These are phyloP conservation scores for Tephrocybe sp. DNA, from an alignment of 768 basidiomycete species.

Conservation along the genomic window DNA sequence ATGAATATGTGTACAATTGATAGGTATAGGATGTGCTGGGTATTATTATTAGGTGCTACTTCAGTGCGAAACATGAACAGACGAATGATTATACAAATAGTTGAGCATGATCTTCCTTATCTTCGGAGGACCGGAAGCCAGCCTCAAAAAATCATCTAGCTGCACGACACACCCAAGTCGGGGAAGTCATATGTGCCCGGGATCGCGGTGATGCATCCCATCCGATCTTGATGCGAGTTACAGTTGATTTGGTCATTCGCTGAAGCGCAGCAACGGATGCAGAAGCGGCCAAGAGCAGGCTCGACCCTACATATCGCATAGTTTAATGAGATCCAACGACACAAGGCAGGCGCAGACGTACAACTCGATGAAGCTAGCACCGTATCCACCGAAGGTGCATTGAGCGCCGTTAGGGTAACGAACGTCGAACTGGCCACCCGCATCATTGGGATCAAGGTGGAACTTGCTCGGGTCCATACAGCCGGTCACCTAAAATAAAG, in stretches of 20 bases:
- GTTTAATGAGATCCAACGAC: neutral
- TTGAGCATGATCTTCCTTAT: too few relatives aligned
- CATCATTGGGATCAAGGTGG: slow-evolving; percentile 26
- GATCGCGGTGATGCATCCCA: slow-evolving; percentile 40
- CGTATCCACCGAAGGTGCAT: slow-evolving; percentile 50
- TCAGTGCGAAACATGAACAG: too few relatives aligned
- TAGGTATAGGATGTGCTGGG: slow-evolving; percentile 12
- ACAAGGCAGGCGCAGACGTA: slow-evolving; percentile 16
- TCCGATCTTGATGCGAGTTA: slow-evolving; percentile 49
- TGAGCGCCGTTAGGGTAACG: slow-evolving; percentile 55
- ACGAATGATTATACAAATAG: too few relatives aligned
- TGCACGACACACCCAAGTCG: slow-evolving; percentile 14
- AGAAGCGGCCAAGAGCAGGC: slow-evolving; percentile 45
- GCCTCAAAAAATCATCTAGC: neutral
- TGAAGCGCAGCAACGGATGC: slow-evolving; percentile 44
- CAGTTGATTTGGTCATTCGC: slow-evolving; percentile 46
- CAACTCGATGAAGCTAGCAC: slow-evolving; percentile 53
- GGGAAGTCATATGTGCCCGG: slow-evolving; percentile 49
- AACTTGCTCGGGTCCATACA: slow-evolving; percentile 19
- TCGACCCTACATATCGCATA: slow-evolving; percentile 36
- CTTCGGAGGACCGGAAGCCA: neutral
- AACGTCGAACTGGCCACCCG: slow-evolving; percentile 50
- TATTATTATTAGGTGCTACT: too few relatives aligned
- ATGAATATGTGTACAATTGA: neutral
- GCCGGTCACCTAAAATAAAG: slow-evolving; percentile 18